phyloP scores from a whole-genome alignment of 1,139 yeast species.

The Zygosaccharomyces pseudobailii region DNA sequence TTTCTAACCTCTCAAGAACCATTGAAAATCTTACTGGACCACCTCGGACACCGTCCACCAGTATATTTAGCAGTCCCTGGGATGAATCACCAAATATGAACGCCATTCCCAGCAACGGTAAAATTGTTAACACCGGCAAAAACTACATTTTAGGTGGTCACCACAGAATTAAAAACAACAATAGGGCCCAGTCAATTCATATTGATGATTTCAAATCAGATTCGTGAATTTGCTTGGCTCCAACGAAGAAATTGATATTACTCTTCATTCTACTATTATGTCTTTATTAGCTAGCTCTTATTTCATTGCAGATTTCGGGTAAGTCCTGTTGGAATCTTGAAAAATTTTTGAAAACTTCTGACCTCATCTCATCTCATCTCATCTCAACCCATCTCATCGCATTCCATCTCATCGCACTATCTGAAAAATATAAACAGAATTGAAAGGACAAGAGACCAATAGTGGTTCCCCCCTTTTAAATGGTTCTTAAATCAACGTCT shows the following conservation, averaged over 20 bases:
- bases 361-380: constrained; percentile 24
- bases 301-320: constrained; percentile 6
- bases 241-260: not conserved
- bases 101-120: constrained; percentile 14
- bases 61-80: constrained; percentile 15
- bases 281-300: not conserved
- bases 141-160: constrained; percentile 34
- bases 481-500: constrained; percentile 75
- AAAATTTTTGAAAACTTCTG: constrained; percentile 12
- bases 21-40: constrained; percentile 7
- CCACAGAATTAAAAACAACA: constrained; percentile 27
- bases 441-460: not conserved
- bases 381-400: constrained; percentile 19
- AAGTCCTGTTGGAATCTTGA: constrained; percentile 4
- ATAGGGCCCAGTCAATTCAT: constrained; percentile 35
- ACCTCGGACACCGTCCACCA: constrained; percentile 17
- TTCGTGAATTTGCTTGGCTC: not conserved
- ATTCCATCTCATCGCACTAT: constrained; percentile 22
- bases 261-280: not conserved
- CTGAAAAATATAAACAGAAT: not conserved
- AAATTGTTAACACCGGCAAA: constrained; percentile 31
- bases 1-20: not conserved
- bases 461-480: constrained; percentile 22
- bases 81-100: constrained; percentile 13
- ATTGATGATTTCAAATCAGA: constrained; percentile 30